These are phyloP conservation scores for Coemansia sp. DNA, from an alignment of 371 early-diverging fungal species.

Conservation along the genomic window DNA sequence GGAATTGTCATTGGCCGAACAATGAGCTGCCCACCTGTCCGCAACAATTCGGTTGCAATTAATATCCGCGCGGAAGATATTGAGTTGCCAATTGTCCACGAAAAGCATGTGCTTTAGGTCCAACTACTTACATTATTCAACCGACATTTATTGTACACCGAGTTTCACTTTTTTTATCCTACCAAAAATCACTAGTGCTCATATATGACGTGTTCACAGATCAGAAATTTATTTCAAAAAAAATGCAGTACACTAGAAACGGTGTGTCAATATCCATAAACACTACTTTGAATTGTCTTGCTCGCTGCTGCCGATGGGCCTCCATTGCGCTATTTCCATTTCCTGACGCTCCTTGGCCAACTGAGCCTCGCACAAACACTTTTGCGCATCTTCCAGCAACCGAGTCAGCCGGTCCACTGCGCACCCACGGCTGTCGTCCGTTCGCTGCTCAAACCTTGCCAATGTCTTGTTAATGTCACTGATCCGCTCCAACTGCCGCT, in stretches of 20 bases:
- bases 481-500: constrained; percentile 34
- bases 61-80: neutral
- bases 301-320: neutral
- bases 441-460: neutral
- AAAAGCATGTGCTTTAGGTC: neutral
- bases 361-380: constrained; percentile 25
- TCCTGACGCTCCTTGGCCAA: constrained; percentile 35
- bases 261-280: neutral
- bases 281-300: neutral
- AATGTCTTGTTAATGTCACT: constrained; percentile 28
- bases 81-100: neutral
- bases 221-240: neutral
- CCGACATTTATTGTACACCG: too few species aligned
- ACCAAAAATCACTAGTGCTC: too few species aligned
- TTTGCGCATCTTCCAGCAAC: constrained; percentile 35
- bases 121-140: too few species aligned
- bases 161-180: too few species aligned
- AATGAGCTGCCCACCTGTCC: neutral
- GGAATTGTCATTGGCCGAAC: neutral
- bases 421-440: constrained; percentile 6
- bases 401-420: constrained; percentile 13
- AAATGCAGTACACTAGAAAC: too few species aligned
- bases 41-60: neutral
- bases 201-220: too few species aligned
- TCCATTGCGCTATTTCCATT: constrained; percentile 34